Evolutionary conservation across 345 rosid genomes (phyloP).

Genomic region (Garcia nutans): DNA sequence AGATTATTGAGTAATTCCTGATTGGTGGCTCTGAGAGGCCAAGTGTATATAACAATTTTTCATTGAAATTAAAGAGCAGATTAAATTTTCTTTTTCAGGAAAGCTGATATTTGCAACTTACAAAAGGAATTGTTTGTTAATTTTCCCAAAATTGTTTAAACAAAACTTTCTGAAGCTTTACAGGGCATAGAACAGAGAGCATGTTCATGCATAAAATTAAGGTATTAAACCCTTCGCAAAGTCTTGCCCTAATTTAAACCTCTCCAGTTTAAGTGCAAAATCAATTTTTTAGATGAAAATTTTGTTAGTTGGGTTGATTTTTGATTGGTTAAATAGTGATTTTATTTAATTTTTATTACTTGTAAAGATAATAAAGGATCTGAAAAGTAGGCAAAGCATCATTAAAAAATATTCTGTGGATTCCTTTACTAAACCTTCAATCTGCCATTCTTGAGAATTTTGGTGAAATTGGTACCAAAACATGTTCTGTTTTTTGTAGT

Average conservation of each 20-base stretch:
- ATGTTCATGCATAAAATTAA: not conserved
- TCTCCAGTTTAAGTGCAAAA: too few relatives aligned
- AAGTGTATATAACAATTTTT: constrained; percentile 2
- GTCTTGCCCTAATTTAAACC: not conserved
- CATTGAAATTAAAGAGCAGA: not conserved
- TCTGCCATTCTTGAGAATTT: not conserved
- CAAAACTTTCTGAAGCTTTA: not conserved
- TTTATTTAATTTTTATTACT: not conserved
- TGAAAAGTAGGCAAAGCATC: constrained; percentile 10
- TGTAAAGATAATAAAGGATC: not conserved
- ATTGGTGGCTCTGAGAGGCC: constrained; percentile 1
- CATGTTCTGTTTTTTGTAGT: not conserved
- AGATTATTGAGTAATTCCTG: not conserved
- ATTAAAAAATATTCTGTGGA: constrained; percentile 5
- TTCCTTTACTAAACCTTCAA: not conserved
- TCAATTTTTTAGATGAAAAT: too few relatives aligned
- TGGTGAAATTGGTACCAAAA: not conserved
- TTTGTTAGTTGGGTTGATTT: not conserved
- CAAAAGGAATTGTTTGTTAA: not conserved
- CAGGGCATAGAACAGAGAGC: not conserved
- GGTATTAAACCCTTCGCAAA: not conserved
- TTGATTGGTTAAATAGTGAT: not conserved
- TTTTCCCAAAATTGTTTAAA: not conserved
- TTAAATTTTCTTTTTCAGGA: constrained; percentile 7
- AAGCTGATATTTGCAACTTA: not conserved